Conservation (phyloP, 768 basidiomycete species). For the Russula brevipes region DNA sequence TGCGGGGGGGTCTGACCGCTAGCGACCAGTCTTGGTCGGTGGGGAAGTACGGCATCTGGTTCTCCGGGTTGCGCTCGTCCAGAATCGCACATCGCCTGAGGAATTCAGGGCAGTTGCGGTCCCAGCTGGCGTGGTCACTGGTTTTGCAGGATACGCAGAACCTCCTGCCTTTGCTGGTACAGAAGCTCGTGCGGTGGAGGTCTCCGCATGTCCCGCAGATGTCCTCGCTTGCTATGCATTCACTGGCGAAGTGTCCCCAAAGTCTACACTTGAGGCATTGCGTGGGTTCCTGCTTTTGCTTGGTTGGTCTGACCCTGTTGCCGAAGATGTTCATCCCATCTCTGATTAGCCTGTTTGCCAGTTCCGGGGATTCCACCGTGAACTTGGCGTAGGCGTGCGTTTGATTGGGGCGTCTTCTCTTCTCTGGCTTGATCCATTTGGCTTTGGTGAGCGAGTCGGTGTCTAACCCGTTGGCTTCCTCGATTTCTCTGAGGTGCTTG, state of each 20-base stretch:
- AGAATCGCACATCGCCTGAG: neutral
- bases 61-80: constrained; percentile 19
- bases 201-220: constrained; percentile 19
- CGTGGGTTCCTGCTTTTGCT: neutral
- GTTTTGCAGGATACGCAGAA: neutral
- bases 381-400: neutral
- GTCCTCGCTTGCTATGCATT: neutral
- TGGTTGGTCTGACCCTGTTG: neutral
- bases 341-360: neutral
- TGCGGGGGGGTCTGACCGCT: neutral
- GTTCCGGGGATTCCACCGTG: neutral
- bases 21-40: constrained; percentile 24
- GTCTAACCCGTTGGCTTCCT: neutral
- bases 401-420: neutral
- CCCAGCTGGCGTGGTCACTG: constrained; percentile 7
- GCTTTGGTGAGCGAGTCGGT: neutral
- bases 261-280: neutral
- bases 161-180: neutral
- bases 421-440: neutral
- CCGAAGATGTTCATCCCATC: neutral
- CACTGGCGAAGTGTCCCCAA: constrained; percentile 7
- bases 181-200: constrained; percentile 24
- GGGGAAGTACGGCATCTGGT: constrained; percentile 24
- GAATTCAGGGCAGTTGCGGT: constrained; percentile 11
- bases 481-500: neutral